phyloP scores from a whole-genome alignment of 768 basidiomycete species.

The Tephrocybe sp. region DNA sequence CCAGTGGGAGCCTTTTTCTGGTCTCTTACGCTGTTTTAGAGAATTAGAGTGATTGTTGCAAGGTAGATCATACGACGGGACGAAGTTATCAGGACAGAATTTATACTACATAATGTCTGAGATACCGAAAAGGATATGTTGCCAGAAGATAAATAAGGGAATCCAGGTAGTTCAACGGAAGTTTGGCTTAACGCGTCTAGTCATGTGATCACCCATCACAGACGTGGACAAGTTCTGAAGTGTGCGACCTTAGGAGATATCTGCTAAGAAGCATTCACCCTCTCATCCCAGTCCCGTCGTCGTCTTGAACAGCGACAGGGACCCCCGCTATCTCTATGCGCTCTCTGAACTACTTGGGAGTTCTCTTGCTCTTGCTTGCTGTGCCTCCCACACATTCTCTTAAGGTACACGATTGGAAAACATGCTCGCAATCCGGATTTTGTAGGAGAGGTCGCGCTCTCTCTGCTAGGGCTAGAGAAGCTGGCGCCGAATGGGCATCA shows the following conservation, averaged over 20 bases:
- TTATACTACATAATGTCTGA: too few species aligned
- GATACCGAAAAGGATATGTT: too few species aligned
- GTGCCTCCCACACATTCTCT: conserved; percentile 48
- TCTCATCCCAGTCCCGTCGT: conserved; percentile 1
- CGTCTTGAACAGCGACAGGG: not conserved
- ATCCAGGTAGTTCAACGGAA: too few species aligned
- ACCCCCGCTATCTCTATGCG: conserved; percentile 26
- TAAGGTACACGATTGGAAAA: conserved; percentile 89
- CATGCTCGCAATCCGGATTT: conserved; percentile 91
- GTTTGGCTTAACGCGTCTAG: too few species aligned
- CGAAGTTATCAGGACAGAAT: too few species aligned
- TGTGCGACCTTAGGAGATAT: too few species aligned
- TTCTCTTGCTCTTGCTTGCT: conserved; percentile 31
- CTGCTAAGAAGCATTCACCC: not conserved
- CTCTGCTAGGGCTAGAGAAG: conserved; percentile 64
- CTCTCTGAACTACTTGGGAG: conserved; percentile 32
- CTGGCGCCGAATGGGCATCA: conserved; percentile 65
- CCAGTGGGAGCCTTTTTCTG: too few species aligned
- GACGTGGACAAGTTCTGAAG: not conserved
- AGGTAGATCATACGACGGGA: too few species aligned
- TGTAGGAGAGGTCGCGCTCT: conserved; percentile 86
- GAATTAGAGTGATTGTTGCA: too few species aligned
- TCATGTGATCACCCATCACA: too few species aligned
- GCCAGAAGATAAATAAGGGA: too few species aligned
- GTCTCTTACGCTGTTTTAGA: too few species aligned